These are phyloP conservation scores for Fabrea salina DNA, from an alignment of 169 alveolate genomes.

Conservation along the genomic window DNA sequence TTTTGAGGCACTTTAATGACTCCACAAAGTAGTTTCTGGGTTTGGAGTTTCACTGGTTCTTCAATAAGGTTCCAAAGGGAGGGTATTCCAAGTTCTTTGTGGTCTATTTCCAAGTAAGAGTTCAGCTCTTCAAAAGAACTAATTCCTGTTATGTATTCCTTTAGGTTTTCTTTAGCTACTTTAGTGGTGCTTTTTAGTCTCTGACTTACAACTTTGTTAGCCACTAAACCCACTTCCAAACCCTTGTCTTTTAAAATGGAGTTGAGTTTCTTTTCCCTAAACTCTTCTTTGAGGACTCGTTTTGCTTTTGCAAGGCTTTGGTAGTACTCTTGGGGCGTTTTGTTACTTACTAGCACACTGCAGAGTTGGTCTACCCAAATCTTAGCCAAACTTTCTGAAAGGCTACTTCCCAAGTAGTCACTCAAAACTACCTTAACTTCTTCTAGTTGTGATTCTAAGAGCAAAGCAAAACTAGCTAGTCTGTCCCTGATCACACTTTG, in stretches of 20 bases:
- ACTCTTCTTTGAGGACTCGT: background rate
- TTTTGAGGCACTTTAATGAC: background rate
- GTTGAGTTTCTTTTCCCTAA: background rate
- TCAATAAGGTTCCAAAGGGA: background rate
- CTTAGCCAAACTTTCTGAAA: background rate
- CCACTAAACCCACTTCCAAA: too few species aligned
- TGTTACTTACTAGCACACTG: background rate
- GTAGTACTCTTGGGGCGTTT: background rate
- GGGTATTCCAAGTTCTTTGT: too few species aligned
- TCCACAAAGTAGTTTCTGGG: background rate
- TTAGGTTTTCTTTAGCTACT: background rate
- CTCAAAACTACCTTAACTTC: background rate
- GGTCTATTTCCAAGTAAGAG: too few species aligned
- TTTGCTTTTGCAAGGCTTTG: background rate
- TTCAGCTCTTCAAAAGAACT: too few species aligned
- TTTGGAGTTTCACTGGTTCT: background rate
- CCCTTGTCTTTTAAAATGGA: background rate
- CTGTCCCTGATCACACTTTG: background rate
- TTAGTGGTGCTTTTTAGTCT: background rate
- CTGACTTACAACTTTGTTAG: too few species aligned
- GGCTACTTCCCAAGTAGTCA: background rate
- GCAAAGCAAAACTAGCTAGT: background rate
- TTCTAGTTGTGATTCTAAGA: background rate
- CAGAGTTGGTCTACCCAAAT: background rate
- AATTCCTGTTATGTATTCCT: background rate